Conservation (phyloP, 352 stramenopile species). For the Phytophthora europaea region DNA sequence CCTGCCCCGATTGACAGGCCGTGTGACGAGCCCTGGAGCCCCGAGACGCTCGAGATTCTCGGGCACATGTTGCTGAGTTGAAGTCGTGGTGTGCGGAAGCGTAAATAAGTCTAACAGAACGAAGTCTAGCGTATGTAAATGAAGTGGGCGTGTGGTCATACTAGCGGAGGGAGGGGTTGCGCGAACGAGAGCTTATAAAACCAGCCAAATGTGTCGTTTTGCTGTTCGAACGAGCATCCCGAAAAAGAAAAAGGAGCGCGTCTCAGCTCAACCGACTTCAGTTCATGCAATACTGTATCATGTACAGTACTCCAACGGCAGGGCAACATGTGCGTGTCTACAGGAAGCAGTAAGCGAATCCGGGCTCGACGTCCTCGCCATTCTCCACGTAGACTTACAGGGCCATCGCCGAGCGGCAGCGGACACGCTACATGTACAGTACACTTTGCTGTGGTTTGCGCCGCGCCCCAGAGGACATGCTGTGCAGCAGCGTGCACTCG, state of each 20-base stretch:
- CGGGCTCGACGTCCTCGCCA: too few relatives aligned
- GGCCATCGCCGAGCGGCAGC: background rate
- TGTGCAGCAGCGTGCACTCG: constrained; percentile 16
- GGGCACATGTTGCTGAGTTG: constrained; percentile 47
- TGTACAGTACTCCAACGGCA: too few relatives aligned
- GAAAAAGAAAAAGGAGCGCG: background rate
- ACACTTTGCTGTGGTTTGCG: background rate
- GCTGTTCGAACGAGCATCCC: constrained; percentile 32
- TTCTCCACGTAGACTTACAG: background rate
- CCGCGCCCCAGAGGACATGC: background rate
- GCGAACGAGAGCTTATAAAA: constrained; percentile 10
- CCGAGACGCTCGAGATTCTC: constrained; percentile 47
- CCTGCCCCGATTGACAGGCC: constrained; percentile 33
- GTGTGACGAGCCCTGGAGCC: constrained; percentile 43
- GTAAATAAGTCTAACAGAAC: background rate
- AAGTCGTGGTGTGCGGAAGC: constrained; percentile 7
- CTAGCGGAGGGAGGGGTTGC: background rate
- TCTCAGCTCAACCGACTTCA: background rate
- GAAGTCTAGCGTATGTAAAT: background rate
- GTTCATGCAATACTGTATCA: background rate
- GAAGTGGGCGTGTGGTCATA: background rate
- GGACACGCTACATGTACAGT: background rate
- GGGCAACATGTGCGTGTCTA: too few relatives aligned
- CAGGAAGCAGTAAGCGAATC: too few relatives aligned
- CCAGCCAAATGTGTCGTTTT: constrained; percentile 18